phyloP scores from a whole-genome alignment of 73 alveolate species.

The Paramecium bursaria region DNA sequence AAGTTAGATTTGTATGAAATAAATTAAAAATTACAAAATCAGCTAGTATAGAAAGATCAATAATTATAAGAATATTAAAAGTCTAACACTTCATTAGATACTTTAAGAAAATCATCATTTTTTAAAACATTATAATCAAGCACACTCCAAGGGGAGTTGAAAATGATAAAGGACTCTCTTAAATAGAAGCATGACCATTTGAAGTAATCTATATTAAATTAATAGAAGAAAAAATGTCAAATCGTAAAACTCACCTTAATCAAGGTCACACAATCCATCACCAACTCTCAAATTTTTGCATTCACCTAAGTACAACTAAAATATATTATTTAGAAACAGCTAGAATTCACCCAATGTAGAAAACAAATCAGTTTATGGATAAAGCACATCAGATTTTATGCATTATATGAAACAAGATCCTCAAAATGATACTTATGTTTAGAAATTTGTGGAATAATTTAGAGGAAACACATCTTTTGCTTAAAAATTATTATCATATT shows the following conservation, averaged over 20 bases:
- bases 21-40: conserved; percentile 7
- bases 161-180: conserved; percentile 44
- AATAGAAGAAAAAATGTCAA: conserved; percentile 20
- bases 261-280: conserved; percentile 49
- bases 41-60: conserved; percentile 13
- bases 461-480: conserved; percentile 45
- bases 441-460: conserved; percentile 33
- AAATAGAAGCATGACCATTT: not conserved
- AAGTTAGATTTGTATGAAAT: conserved; percentile 35
- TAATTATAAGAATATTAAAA: not conserved
- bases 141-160: conserved; percentile 2
- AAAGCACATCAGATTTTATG: conserved; percentile 31
- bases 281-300: conserved; percentile 41
- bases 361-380: not conserved
- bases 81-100: not conserved
- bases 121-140: not conserved
- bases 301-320: conserved; percentile 15
- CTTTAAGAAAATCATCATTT: conserved; percentile 21
- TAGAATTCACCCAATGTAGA: not conserved
- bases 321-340: conserved; percentile 21
- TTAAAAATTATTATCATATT: conserved; percentile 27
- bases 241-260: conserved; percentile 50
- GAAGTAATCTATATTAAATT: not conserved
- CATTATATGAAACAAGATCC: not conserved
- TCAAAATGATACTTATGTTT: not conserved